Evolutionary conservation across 495 filamentous ascomycete genomes (phyloP).

Genomic region (Penicillium dipodomyicola): DNA sequence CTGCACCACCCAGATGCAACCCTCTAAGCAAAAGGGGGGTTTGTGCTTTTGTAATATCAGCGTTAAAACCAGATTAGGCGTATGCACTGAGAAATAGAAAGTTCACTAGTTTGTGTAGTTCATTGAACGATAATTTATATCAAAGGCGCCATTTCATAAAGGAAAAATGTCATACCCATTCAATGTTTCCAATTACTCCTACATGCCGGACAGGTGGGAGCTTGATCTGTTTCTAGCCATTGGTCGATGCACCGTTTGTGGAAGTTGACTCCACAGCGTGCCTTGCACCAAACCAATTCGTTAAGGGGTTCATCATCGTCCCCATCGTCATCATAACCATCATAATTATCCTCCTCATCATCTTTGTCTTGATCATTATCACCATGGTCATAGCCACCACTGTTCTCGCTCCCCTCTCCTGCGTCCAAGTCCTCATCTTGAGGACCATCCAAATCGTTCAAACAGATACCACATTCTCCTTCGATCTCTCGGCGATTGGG

Average conservation of each 20-base stretch:
- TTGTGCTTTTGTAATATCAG: too few species aligned
- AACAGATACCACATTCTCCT: slow-evolving; percentile 73
- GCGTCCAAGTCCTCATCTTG: neutral
- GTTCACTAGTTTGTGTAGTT: too few species aligned
- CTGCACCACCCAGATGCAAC: too few species aligned
- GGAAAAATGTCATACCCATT: neutral
- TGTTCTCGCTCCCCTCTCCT: neutral
- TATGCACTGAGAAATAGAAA: too few species aligned
- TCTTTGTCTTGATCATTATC: slow-evolving; percentile 1
- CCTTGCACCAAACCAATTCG: slow-evolving; percentile 62
- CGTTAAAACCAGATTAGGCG: too few species aligned
- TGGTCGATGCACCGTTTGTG: slow-evolving; percentile 64
- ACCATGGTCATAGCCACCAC: neutral
- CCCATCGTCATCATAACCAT: neutral
- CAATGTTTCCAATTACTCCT: slow-evolving; percentile 14
- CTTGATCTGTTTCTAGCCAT: slow-evolving; percentile 47
- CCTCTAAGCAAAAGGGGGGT: too few species aligned
- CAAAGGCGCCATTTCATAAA: too few species aligned
- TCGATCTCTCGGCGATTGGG: slow-evolving; percentile 52
- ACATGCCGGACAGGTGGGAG: slow-evolving; percentile 21
- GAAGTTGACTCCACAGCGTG: slow-evolving; percentile 68
- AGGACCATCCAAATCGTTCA: slow-evolving; percentile 19
- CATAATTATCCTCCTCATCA: neutral
- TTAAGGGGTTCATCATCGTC: slow-evolving; percentile 23
- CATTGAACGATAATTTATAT: too few species aligned